A percentile compares a stretch with the other conserved stretches of the same genome.
Evolutionary conservation across 2,329 filamentous ascomycete genomes (phyloP).

Genomic region (Monilinia polystroma): DNA sequence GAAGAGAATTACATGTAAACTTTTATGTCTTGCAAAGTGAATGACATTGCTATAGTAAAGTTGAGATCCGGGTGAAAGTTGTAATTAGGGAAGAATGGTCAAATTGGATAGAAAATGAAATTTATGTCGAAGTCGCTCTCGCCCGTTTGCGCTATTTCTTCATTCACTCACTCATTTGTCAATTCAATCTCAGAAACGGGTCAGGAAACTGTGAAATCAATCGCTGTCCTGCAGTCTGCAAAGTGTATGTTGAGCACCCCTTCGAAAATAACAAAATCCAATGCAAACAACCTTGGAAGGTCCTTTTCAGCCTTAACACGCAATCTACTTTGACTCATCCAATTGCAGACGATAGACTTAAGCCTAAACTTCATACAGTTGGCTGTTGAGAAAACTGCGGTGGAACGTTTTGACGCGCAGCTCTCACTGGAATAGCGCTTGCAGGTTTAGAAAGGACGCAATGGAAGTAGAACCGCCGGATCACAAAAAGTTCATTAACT

Average conservation of each 20-base stretch:
- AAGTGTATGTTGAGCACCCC: background rate
- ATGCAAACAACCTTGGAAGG: background rate
- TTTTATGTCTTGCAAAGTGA: no score
- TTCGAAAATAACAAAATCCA: background rate
- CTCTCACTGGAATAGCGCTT: background rate
- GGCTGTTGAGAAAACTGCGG: no score
- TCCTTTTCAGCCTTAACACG: background rate
- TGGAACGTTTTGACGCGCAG: no score
- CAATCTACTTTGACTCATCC: background rate
- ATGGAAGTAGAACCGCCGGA: background rate
- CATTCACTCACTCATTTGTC: background rate
- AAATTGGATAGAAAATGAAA: background rate
- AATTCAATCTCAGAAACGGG: background rate
- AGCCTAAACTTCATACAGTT: background rate
- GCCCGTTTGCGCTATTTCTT: background rate
- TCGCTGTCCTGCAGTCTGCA: background rate
- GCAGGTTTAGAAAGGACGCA: background rate
- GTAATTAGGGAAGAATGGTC: background rate
- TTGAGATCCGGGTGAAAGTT: background rate
- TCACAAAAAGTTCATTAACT: background rate
- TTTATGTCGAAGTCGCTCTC: background rate
- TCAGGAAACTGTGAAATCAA: background rate
- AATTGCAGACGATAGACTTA: background rate
- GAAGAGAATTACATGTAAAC: background rate
- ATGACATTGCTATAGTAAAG: background rate